Evolutionary conservation across 768 basidiomycete genomes (phyloP), one percentile per base, ranked within the genome.

Genomic region (Erythrobasidium yunnanense): DNA sequence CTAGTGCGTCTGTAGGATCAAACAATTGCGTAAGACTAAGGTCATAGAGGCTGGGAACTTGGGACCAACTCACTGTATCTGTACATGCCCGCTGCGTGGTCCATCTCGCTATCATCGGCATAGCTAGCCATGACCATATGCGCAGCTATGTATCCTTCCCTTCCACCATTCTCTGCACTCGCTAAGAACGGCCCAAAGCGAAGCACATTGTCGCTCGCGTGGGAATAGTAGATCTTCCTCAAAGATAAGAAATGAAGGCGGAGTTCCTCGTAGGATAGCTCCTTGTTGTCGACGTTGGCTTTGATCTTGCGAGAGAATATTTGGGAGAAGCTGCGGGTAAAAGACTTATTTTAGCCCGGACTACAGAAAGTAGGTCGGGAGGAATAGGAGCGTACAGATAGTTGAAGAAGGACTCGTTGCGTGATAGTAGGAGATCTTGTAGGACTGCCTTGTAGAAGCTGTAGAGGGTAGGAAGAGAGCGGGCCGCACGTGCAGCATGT

Each of bases 361-460:
- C n/a, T n/a, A n/a, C 11, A 42, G 38, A n/a, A 42, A 42, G 11
- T 42, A 42, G 38, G 38, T 11, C 38, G 11, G n/a, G 38, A n/a
- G n/a, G 11, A 42, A 42, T 11, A n/a, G n/a, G 38, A 42, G n/a
- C 38, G 38, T n/a, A 42, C 38, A 42, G 38, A 49, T 50, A 63
- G 60, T 63, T 51, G 60, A 63, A 63, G 60, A 63, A 63, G 20
- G 45, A 49, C 18, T 63, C 49, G 49, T 51, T 63, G 20, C 25
- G 47, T 25, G 60, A 63, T 2, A 51, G 22, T 18, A 63, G 49
- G 25, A 63, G 60, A 34, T 63, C 60, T 22, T 15, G 32, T n/a
- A 63, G 47, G 46, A 63, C 60, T 27, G 46, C 49, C n/a, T 51
- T 49, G 60, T 63, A 63, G 49, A 63, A 63, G 49, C 60, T 63